Evolutionary conservation across 2,329 filamentous ascomycete genomes (phyloP), one percentile per base, ranked within the genome.

Genomic region (Colletotrichum trifolii): DNA sequence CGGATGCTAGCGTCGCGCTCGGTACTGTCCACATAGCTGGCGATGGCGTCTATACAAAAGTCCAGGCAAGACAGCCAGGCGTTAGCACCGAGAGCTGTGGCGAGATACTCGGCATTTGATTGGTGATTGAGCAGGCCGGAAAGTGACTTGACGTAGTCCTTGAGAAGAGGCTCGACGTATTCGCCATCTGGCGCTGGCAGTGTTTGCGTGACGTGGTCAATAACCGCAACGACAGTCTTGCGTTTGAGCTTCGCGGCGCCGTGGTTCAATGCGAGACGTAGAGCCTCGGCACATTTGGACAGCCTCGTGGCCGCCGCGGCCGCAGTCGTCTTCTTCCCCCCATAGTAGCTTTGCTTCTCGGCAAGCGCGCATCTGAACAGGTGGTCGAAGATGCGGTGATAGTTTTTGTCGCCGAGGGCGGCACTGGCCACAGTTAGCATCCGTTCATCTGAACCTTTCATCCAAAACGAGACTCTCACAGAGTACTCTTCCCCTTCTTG

Each of bases 171-270:
- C 62, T 89, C 83, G 68, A 93, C 88, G 58, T 91, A 86, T 2
- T 82, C 84, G 58, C 89, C 85, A 4, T 82, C 84, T 4, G 79
- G 77, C 0, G 82, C 85, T 2, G 89, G 86, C 4, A 97, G 82
- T 15, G 89, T 88, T 69, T 97, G 89, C 3, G 88, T 89, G 66
- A 98, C 90, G 77, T 97, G 94, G 68, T 93, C 89, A 68, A 97
- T 82, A 13, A 97, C 81, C 6, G 91, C 87, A 70, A 90, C 86
- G n/a, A 95, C 82, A 0, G 94, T 95, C 75, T 93, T 96, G 65
- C 84, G 82, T 72, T 89, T 91, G 68, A 98, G 77, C 66, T 86
- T 89, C 17, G 83, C 78, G 38, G 90, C 82, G 25, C 92, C 91
- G 58, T 90, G 85, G 68, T 91, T 88, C 52, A 96, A 85, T 33